Base-by-base conservation (phyloP, 257 asterid genomes). In the Galeopsis tetrahit region DNA sequence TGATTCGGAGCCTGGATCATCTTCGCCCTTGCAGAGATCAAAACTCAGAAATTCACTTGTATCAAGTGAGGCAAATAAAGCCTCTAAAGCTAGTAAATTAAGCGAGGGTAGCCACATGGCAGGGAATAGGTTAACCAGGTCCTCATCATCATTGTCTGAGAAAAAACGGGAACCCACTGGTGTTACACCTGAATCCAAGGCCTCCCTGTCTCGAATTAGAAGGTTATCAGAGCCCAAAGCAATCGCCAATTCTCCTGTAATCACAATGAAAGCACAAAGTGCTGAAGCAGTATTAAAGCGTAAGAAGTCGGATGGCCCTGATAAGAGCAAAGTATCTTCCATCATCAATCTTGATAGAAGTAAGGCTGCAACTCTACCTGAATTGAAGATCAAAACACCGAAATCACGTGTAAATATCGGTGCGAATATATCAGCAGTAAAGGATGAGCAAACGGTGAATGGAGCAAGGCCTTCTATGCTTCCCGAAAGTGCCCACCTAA, bases 21-120 rank as follows among this genome's bases (percentile, higher is more conserved):
- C 89, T 35, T 92, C 97, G 58, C 98, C 98, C 58, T 80, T 88
- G 85, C 98, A 92, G 80, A 92, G 98, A 81, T 87, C 98, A 74
- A 90, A 90, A 84, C 68, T 88, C 80, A 82, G 95, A 82, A 80
- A 82, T 72, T 73, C 97, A 48, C 71, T 83, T 59, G 85, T 79
- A 78, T 71, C 91, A 67, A 78, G 72, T 66, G 85, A 79, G 75
- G 28, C 80, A 58, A 85, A 14, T 17, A 85, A 82, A 77, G 75
- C 82, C 69, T 73, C 91, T 44, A 88, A 85, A 82, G 66, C 86
- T 68, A 82, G 87, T 81, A 83, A 83, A 78, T 53, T 79, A 38
- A 80, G 79, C 62, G 90, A 79, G 73, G 88, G 83, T 68, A 76
- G 80, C 81, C 87, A 63, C 38, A 68, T 80, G 77, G 82, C 82